These are phyloP conservation scores for Chlamydomonas sp. DNA, from an alignment of 139 green algal species.

Conservation along the genomic window DNA sequence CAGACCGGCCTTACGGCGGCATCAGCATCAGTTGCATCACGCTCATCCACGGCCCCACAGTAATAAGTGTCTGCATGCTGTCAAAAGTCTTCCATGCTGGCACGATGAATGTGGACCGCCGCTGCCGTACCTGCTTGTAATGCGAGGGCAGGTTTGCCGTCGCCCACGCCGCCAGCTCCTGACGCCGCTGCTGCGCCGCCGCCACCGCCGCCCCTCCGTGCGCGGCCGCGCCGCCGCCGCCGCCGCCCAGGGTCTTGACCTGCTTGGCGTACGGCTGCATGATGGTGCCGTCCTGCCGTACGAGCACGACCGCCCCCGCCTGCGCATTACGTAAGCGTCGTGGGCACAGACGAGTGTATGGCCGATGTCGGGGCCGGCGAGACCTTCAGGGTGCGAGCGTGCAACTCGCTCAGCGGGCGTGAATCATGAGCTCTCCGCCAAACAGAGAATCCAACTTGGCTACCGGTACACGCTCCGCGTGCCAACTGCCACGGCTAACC, in stretches of 20 bases:
- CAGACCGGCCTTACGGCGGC: no score
- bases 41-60: no score
- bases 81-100: no score
- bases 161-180: constrained; percentile 43
- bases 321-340: neutral
- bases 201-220: neutral
- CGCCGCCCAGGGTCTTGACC: constrained; percentile 8
- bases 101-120: no score
- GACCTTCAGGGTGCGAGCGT: no score
- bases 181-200: constrained; percentile 14
- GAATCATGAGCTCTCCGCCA: no score
- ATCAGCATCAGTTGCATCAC: no score
- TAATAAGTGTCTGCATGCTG: no score
- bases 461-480: no score
- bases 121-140: constrained; percentile 37
- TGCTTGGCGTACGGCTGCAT: constrained; percentile 13
- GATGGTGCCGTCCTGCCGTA: constrained; percentile 54
- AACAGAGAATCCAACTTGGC: no score
- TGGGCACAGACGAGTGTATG: neutral
- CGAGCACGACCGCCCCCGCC: constrained; percentile 57
- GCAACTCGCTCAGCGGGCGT: no score
- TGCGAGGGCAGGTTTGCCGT: constrained; percentile 11
- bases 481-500: no score
- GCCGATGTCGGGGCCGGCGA: neutral
- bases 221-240: neutral